Evolutionary conservation across 805 yeast genomes (phyloP).

Genomic region (Starmerella stellata): DNA sequence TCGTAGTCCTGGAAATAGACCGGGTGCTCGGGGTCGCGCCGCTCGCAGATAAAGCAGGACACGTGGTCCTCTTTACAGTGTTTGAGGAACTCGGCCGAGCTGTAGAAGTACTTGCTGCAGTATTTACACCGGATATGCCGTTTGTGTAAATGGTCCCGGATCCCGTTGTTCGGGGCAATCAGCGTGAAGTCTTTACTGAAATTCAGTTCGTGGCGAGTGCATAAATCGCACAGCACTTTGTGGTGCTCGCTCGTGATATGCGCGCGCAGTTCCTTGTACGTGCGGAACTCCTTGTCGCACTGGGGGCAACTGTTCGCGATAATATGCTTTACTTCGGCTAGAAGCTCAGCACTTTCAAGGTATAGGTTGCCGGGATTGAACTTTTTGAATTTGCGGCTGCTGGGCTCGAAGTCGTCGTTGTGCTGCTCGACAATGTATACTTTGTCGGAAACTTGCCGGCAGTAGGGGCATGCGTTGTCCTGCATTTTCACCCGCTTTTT

Average conservation of each 20-base stretch:
- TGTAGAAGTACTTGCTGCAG: conserved; percentile 62
- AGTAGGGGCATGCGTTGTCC: conserved; percentile 60
- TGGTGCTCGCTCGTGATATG: conserved; percentile 52
- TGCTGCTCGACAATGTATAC: conserved; percentile 40
- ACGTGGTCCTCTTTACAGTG: conserved; percentile 79
- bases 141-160: conserved; percentile 47
- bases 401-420: conserved; percentile 22
- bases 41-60: conserved; percentile 74
- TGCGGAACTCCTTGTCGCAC: conserved; percentile 24
- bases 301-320: conserved; percentile 24
- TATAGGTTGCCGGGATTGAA: conserved; percentile 8
- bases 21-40: conserved; percentile 36
- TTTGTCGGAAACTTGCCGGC: conserved; percentile 50
- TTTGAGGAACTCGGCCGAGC: conserved; percentile 64
- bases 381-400: conserved; percentile 22
- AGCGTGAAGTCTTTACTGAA: conserved; percentile 54
- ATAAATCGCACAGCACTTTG: conserved; percentile 50
- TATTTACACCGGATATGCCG: conserved; percentile 66
- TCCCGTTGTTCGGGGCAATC: conserved; percentile 37
- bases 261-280: conserved; percentile 35
- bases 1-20: conserved; percentile 66
- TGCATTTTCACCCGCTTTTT: conserved; percentile 66
- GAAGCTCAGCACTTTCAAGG: conserved; percentile 21
- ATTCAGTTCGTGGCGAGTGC: conserved; percentile 58
- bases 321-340: conserved; percentile 38